Conservation (phyloP, 1,139 yeast genomes). For the Yamadazyma trypodendri region DNA sequence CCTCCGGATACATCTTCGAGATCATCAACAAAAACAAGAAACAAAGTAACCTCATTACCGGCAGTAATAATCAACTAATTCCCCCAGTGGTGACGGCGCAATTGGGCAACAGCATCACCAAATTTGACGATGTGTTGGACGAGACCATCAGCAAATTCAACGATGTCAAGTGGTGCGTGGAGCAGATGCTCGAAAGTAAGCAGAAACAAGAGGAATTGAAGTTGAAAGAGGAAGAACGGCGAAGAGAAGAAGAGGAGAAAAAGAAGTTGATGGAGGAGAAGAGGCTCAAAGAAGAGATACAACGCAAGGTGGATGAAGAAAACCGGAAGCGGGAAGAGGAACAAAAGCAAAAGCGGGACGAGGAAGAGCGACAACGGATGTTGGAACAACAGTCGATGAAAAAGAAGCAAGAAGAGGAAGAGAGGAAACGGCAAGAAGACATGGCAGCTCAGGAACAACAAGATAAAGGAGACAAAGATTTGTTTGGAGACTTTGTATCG, state of each 20-base stretch:
- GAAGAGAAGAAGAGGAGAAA: constrained; percentile 17
- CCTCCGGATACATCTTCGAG: constrained; percentile 47
- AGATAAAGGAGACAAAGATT: constrained; percentile 18
- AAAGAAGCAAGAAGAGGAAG: constrained; percentile 12
- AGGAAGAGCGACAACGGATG: constrained; percentile 18
- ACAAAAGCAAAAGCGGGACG: constrained; percentile 19
- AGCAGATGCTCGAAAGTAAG: constrained; percentile 42
- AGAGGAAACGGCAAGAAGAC: constrained; percentile 16
- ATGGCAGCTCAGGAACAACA: constrained; percentile 16
- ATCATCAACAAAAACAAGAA: constrained; percentile 42
- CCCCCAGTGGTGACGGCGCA: constrained; percentile 43
- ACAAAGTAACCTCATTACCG: constrained; percentile 44
- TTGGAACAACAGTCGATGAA: constrained; percentile 19
- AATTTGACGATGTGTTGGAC: constrained; percentile 44
- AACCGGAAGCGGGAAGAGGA: constrained; percentile 13
- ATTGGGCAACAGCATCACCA: constrained; percentile 33
- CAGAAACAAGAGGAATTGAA: constrained; percentile 44
- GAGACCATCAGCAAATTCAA: constrained; percentile 45
- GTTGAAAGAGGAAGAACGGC: constrained; percentile 40
- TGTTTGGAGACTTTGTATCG: constrained; percentile 22
- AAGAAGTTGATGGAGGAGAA: constrained; percentile 20
- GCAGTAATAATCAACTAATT: constrained; percentile 44
- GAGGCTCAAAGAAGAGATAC: constrained; percentile 16
- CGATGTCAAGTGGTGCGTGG: constrained; percentile 49
- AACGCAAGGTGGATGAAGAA: constrained; percentile 14